Base-by-base conservation (phyloP, 345 rosid species). In the Eucalyptus cloeziana region DNA sequence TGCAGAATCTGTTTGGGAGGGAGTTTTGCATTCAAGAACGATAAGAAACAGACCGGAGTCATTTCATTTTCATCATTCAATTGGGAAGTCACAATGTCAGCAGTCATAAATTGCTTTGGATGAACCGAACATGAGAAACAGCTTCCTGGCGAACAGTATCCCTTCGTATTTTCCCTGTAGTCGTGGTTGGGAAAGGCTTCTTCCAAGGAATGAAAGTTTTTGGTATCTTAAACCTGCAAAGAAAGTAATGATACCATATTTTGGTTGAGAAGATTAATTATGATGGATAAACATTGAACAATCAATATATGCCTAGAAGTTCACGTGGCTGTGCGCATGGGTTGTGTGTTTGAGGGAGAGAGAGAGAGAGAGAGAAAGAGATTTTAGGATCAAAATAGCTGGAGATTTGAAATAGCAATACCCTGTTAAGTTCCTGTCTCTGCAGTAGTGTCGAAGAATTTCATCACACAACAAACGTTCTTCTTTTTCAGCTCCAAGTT, bases 171-270 rank as follows among this genome's bases (percentile, higher is more conserved):
- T 64, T 64, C 33, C 71, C n/a, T n/a, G 71, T n/a, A 30, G 10
- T 13, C 7, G 33, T 13, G 37, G 17, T 64, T 19, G 5, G 33
- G 8, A 64, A 64, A 64, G 37, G 33, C 33, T 64, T 95, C 91
- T 87, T 92, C 98, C 98, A 94, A 31, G 44, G 30, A 52, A 95
- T 67, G 91, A 95, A 96, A 44, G 86, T 49, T 92, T 93, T 95
- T 19, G 98, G 99, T 87, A 94, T 92, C 92, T 96, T 96, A 91
- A 94, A 97, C 90, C 98, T 97, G 95, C 90, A 89, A 91, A 88
- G n/a, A 45, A 15, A 88, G 51, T n/a, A 86, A 79, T 52, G 30
- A 56, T 43, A 8, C 15, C 50, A n/a, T 86, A 86, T 56, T 33
- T 40, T 40, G 54, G 15, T 71, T 25, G 13, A 15, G 56, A 76